A percentile compares a stretch with the other conserved stretches of the same genome.
Evolutionary conservation across 2,329 filamentous ascomycete species (phyloP).

Genomic region (Akanthomyces uredinophilus): DNA sequence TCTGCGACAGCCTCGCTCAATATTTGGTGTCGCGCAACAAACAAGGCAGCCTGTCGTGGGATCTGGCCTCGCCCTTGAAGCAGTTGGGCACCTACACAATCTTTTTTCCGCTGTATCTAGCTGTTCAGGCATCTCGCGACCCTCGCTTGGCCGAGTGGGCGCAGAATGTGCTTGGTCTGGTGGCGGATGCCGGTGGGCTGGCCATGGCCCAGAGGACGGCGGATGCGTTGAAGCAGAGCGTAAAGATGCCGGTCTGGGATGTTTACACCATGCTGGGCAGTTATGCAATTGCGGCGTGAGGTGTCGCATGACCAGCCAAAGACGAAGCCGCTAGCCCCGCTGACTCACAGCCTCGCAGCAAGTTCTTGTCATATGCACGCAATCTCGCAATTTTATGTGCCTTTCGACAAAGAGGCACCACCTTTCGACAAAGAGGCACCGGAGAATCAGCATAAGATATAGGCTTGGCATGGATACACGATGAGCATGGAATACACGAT

Average conservation of each 20-base stretch:
- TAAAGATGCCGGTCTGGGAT: conserved; percentile 16
- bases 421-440: no score
- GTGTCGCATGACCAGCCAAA: neutral
- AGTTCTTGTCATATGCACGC: no score
- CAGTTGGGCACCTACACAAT: conserved; percentile 19
- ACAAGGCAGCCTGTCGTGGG: conserved; percentile 6
- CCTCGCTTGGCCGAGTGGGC: conserved; percentile 15
- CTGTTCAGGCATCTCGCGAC: conserved; percentile 16
- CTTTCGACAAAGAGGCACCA: no score
- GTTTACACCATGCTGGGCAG: conserved; percentile 23
- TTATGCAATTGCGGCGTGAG: conserved; percentile 22
- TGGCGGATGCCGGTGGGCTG: conserved; percentile 19
- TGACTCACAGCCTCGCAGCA: neutral
- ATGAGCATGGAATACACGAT: conserved; percentile 2
- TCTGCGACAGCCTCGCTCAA: conserved; percentile 20
- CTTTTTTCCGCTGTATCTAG: conserved; percentile 19
- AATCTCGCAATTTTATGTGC: no score
- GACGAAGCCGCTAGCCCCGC: neutral
- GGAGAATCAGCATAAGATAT: no score
- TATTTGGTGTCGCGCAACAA: conserved; percentile 16
- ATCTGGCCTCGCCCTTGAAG: conserved; percentile 19
- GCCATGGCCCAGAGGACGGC: conserved; percentile 16
- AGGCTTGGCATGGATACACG: no score
- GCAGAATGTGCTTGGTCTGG: conserved; percentile 13
- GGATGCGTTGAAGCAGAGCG: conserved; percentile 8